These are phyloP conservation scores for Aspergillus sp. DNA, from an alignment of 2,329 filamentous ascomycete species.

Conservation along the genomic window DNA sequence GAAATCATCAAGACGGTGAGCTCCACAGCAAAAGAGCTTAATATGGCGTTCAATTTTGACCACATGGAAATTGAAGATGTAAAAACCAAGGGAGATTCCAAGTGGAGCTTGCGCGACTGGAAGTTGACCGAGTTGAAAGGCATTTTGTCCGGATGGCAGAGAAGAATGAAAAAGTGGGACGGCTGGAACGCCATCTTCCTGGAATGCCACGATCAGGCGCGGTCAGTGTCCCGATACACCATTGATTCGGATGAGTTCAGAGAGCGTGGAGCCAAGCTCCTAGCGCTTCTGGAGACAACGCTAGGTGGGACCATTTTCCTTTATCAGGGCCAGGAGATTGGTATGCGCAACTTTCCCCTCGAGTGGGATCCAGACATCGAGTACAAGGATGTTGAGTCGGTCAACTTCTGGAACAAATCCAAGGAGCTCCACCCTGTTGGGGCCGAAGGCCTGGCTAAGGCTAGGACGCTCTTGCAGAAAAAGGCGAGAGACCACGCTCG, in stretches of 20 bases:
- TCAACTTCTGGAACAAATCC: slow-evolving; percentile 49
- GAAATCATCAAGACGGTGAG: slow-evolving; percentile 55
- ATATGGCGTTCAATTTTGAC: slow-evolving; percentile 74
- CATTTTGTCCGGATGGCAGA: too few species aligned
- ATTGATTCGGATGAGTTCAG: slow-evolving; percentile 52
- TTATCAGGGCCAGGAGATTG: slow-evolving; percentile 69
- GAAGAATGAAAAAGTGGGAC: slow-evolving; percentile 44
- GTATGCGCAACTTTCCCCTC: slow-evolving; percentile 64
- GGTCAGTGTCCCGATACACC: slow-evolving; percentile 56
- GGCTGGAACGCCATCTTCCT: slow-evolving; percentile 67
- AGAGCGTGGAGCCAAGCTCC: slow-evolving; percentile 57
- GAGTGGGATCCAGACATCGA: slow-evolving; percentile 61
- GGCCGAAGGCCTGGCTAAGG: slow-evolving; percentile 24
- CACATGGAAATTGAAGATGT: slow-evolving; percentile 56
- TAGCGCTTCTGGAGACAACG: slow-evolving; percentile 57
- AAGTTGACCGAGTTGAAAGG: slow-evolving; percentile 53
- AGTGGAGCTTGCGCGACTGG: slow-evolving; percentile 58
- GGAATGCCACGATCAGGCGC: slow-evolving; percentile 67
- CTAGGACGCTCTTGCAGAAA: slow-evolving; percentile 54
- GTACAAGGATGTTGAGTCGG: slow-evolving; percentile 67
- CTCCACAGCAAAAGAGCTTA: slow-evolving; percentile 59
- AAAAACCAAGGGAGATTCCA: too few species aligned
- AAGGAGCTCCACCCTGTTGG: too few species aligned
- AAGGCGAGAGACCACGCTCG: slow-evolving; percentile 69
- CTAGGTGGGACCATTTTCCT: slow-evolving; percentile 65